A percentile compares a stretch with the other conserved stretches of the same genome.
Evolutionary conservation across 73 alveolate genomes (phyloP).

Genomic region (Tetrahymena elliotti): DNA sequence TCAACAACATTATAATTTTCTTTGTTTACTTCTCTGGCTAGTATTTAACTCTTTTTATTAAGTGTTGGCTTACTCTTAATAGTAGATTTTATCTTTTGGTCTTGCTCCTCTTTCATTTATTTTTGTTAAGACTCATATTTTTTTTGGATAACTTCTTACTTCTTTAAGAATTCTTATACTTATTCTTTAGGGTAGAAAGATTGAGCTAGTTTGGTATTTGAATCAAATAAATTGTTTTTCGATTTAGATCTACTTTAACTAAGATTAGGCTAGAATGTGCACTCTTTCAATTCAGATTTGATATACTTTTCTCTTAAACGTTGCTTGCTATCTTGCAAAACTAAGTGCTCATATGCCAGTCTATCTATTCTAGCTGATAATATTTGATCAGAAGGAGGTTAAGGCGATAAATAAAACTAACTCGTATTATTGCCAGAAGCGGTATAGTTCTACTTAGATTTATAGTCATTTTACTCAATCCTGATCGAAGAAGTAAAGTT

Average conservation of each 20-base stretch:
- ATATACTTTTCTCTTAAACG: neutral
- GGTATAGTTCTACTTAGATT: neutral
- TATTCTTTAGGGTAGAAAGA: neutral
- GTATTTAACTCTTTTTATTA: neutral
- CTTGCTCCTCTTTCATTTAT: neutral
- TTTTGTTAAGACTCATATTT: neutral
- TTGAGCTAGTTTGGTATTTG: neutral
- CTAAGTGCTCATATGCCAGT: neutral
- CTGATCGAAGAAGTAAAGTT: neutral
- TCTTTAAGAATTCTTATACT: neutral
- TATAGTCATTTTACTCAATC: neutral
- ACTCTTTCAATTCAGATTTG: neutral
- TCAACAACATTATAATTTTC: neutral
- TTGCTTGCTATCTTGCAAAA: neutral
- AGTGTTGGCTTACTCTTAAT: neutral
- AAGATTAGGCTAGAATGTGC: neutral
- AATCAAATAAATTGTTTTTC: neutral
- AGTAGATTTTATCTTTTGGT: neutral
- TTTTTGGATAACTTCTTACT: neutral
- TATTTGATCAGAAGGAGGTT: neutral
- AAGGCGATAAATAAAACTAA: neutral
- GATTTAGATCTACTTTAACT: neutral
- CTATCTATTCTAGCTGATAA: neutral
- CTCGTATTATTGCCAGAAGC: neutral
- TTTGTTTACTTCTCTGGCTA: neutral